phyloP scores from a whole-genome alignment of 2,329 filamentous ascomycete genomes.

The Scedosporium apiospermum region DNA sequence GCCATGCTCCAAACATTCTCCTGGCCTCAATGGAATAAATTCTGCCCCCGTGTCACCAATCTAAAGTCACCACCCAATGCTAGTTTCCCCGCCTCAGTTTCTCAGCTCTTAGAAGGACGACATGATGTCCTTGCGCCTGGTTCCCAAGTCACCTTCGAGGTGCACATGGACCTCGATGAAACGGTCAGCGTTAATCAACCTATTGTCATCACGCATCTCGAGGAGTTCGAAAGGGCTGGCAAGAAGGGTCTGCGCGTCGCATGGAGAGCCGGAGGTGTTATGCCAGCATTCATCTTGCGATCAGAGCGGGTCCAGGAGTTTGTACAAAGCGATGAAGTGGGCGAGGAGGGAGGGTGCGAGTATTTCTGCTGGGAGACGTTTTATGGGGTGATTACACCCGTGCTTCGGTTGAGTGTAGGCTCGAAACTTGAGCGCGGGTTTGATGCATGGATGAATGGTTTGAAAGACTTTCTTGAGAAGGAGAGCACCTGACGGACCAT shows the following conservation, averaged over 20 bases:
- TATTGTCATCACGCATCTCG: constrained; percentile 19
- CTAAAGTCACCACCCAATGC: constrained; percentile 10
- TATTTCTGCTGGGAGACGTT: constrained; percentile 38
- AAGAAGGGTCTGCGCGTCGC: constrained; percentile 26
- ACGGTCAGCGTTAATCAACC: constrained; percentile 11
- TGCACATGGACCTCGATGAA: constrained; percentile 19
- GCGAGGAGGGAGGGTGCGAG: constrained; percentile 21
- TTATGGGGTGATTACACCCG: constrained; percentile 25
- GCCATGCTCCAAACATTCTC: constrained; percentile 19
- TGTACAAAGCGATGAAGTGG: constrained; percentile 15
- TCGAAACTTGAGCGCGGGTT: constrained; percentile 23
- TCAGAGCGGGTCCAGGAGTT: constrained; percentile 35
- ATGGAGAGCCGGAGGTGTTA: constrained; percentile 24
- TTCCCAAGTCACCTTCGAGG: constrained; percentile 23
- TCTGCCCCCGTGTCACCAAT: constrained; percentile 19
- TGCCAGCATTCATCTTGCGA: constrained; percentile 22
- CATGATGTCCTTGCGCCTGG: constrained; percentile 19
- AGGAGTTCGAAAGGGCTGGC: constrained; percentile 20
- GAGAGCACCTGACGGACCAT: constrained; percentile 11
- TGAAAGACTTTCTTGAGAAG: constrained; percentile 20
- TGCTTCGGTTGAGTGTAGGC: constrained; percentile 23
- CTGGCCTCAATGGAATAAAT: constrained; percentile 27
- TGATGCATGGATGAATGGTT: constrained; percentile 26
- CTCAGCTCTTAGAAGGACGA: constrained; percentile 9
- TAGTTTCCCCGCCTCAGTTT: constrained; percentile 9